Conservation (phyloP, 1,284 basidiomycete genomes). For the Cryptococcus amylolentus region DNA sequence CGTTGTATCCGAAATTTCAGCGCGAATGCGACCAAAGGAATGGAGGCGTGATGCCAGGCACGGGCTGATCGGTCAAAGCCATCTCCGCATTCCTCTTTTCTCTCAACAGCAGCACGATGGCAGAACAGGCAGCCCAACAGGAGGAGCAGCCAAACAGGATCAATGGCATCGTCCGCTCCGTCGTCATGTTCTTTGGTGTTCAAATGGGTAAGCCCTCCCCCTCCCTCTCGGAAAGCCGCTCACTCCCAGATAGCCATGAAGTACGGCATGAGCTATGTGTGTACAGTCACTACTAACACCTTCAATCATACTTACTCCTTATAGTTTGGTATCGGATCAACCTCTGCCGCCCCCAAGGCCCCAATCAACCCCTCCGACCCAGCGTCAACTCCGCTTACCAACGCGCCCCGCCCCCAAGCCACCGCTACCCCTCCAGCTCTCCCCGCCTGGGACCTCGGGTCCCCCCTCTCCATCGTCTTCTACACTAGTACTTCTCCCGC, state of each 20-base stretch:
- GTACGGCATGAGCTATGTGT: constrained; percentile 42
- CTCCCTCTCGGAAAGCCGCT: background rate
- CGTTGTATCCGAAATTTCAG: background rate
- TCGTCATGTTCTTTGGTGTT: constrained; percentile 34
- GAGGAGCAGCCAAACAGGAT: constrained; percentile 17
- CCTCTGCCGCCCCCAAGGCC: constrained; percentile 5
- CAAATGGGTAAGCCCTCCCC: constrained; percentile 32
- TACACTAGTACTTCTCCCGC: constrained; percentile 57
- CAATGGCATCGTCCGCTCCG: constrained; percentile 16
- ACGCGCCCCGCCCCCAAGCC: background rate
- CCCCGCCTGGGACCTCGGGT: constrained; percentile 49
- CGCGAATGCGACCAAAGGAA: background rate
- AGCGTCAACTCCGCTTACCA: constrained; percentile 8
- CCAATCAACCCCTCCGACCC: constrained; percentile 3
- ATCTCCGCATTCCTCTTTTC: background rate
- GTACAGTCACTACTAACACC: constrained; percentile 4
- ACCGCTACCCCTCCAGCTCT: constrained; percentile 15
- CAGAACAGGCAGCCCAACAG: constrained; percentile 13
- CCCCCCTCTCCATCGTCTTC: constrained; percentile 61
- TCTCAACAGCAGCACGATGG: constrained; percentile 3
- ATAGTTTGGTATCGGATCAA: constrained; percentile 17
- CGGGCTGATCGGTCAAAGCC: no score
- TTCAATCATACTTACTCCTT: background rate
- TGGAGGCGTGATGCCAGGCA: no score
- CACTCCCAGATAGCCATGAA: constrained; percentile 26